Conservation (phyloP, 225 moss, liverwort and hornwort genomes). For the Polytrichum formosum region DNA sequence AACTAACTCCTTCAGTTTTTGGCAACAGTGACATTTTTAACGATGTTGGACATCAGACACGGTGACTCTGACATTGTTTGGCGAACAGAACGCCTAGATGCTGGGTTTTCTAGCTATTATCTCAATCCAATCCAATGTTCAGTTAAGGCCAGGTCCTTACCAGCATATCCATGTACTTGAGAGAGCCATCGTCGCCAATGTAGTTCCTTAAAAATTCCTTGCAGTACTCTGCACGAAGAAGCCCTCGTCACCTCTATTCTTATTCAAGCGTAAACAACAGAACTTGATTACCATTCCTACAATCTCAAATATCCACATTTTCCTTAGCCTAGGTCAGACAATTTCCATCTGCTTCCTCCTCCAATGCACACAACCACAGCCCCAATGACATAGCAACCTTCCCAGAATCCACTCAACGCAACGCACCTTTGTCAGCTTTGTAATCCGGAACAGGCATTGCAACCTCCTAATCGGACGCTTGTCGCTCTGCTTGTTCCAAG, state of each 20-base stretch:
- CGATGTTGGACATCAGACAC: no score
- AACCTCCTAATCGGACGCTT: neutral
- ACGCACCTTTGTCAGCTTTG: conserved; percentile 58
- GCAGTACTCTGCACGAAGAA: conserved; percentile 52
- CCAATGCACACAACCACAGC: no score
- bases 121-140: no score
- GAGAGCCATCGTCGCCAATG: conserved; percentile 53
- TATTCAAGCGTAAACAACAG: neutral
- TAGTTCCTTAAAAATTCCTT: conserved; percentile 65
- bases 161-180: conserved; percentile 75
- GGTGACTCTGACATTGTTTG: no score
- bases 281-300: neutral
- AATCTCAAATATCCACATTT: neutral
- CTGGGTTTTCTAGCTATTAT: no score
- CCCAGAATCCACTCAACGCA: neutral
- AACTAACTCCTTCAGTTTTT: no score
- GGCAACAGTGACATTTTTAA: no score
- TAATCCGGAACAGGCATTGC: conserved; percentile 54
- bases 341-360: no score
- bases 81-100: no score
- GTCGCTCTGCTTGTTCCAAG: neutral
- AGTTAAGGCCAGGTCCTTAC: conserved; percentile 26
- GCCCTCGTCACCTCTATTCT: conserved; percentile 9
- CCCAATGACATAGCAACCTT: neutral
- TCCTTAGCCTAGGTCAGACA: no score